A percentile compares a stretch with the other conserved stretches of the same genome.
Evolutionary conservation across 805 yeast genomes (phyloP).

Genomic region (Starmerella cellae): DNA sequence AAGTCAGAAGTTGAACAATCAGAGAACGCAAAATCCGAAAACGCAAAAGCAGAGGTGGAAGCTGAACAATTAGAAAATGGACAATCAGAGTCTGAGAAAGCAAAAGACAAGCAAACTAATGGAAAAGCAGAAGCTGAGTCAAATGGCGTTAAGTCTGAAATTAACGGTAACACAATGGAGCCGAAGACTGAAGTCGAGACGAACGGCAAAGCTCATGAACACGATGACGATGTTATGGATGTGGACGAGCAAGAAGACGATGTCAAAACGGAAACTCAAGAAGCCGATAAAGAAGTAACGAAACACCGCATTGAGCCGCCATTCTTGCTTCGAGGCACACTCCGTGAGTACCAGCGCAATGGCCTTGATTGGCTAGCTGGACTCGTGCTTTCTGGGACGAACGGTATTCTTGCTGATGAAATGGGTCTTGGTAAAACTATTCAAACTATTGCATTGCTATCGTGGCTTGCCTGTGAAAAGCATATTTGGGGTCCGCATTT

Average conservation of each 20-base stretch:
- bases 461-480: constrained; percentile 86
- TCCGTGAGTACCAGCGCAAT: constrained; percentile 86
- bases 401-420: constrained; percentile 96
- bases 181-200: constrained; percentile 22
- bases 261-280: background rate
- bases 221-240: constrained; percentile 15
- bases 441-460: constrained; percentile 77
- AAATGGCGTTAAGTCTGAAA: too few species aligned
- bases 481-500: constrained; percentile 97
- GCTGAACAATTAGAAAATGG: too few species aligned
- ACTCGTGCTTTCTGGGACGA: constrained; percentile 77
- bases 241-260: background rate
- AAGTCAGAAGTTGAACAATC: too few species aligned
- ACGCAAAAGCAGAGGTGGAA: too few species aligned
- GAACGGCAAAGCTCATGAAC: constrained; percentile 14
- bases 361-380: constrained; percentile 97
- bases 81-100: too few species aligned
- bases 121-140: too few species aligned
- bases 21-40: too few species aligned
- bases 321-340: constrained; percentile 54
- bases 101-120: too few species aligned
- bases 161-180: too few species aligned
- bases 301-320: constrained; percentile 47
- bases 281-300: too few species aligned
- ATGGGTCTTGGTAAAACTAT: constrained; percentile 97